Conservation (phyloP, 2,329 filamentous ascomycete species). For the Penicillium sp. region DNA sequence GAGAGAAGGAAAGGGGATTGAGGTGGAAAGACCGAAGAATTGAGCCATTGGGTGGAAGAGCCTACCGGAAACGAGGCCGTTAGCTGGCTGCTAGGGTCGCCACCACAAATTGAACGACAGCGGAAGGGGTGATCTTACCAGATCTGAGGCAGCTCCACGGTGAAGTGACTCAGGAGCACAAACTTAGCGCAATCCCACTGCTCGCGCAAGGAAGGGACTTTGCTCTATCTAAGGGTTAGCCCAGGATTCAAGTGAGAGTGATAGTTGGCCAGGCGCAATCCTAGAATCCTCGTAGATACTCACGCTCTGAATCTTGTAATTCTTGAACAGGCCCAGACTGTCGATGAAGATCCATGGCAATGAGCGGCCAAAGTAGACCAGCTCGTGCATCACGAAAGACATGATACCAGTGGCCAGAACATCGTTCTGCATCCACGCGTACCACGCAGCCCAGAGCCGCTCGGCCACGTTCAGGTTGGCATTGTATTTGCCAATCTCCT, state of each 20-base stretch:
- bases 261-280: background rate
- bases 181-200: conserved; percentile 93
- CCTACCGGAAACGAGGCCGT: conserved; percentile 37
- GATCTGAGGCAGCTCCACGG: conserved; percentile 96
- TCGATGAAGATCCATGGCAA: conserved; percentile 94
- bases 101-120: background rate
- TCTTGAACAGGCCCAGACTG: conserved; percentile 79
- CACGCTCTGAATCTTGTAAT: conserved; percentile 92
- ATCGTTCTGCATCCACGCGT: conserved; percentile 98
- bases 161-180: conserved; percentile 93
- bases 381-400: conserved; percentile 94
- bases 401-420: conserved; percentile 94
- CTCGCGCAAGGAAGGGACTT: conserved; percentile 88
- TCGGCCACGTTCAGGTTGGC: conserved; percentile 84
- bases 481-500: conserved; percentile 71
- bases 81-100: background rate
- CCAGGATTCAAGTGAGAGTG: background rate
- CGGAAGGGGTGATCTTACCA: conserved; percentile 57
- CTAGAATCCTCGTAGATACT: conserved; percentile 5
- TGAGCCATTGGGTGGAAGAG: conserved; percentile 97
- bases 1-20: conserved; percentile 82
- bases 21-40: conserved; percentile 84
- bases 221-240: conserved; percentile 55
- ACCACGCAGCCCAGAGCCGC: conserved; percentile 93
- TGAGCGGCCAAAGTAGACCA: conserved; percentile 89